Percentiles rank a stretch among this genome's conserved stretches.
These are phyloP conservation scores for Debaryomyces coudertii DNA, from an alignment of 1,139 yeast genomes.

Conservation along the genomic window DNA sequence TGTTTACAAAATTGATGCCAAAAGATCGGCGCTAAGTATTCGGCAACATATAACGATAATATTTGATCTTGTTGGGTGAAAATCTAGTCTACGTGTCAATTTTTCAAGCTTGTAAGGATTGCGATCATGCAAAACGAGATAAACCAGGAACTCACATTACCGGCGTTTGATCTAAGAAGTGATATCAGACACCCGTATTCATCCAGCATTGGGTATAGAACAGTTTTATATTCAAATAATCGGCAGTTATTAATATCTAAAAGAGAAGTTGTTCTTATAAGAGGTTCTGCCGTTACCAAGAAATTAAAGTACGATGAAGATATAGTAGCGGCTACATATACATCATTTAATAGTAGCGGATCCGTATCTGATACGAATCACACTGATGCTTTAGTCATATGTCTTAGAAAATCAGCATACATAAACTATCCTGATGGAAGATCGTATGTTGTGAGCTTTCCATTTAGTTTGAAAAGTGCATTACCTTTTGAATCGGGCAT, in stretches of 20 bases:
- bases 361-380: conserved; percentile 7
- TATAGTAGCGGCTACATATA: conserved; percentile 53
- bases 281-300: conserved; percentile 53
- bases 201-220: conserved; percentile 18
- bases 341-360: conserved; percentile 33
- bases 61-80: not conserved
- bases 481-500: conserved; percentile 66
- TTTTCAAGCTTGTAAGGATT: not conserved
- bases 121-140: not conserved
- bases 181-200: conserved; percentile 24
- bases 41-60: not conserved
- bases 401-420: conserved; percentile 53
- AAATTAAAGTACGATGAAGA: conserved; percentile 52
- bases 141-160: conserved; percentile 19
- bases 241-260: conserved; percentile 32
- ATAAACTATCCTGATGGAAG: conserved; percentile 63
- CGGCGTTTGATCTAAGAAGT: conserved; percentile 20
- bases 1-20: conserved; percentile 1
- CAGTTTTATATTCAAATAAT: conserved; percentile 30
- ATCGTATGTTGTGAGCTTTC: conserved; percentile 60
- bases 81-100: conserved; percentile 2
- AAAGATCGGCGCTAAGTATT: conserved; percentile 2
- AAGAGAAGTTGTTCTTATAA: conserved; percentile 37
- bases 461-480: conserved; percentile 60
- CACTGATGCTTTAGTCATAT: conserved; percentile 49